Base-by-base conservation (phyloP, 108 stramenopile species). In the Seminavis robusta region DNA sequence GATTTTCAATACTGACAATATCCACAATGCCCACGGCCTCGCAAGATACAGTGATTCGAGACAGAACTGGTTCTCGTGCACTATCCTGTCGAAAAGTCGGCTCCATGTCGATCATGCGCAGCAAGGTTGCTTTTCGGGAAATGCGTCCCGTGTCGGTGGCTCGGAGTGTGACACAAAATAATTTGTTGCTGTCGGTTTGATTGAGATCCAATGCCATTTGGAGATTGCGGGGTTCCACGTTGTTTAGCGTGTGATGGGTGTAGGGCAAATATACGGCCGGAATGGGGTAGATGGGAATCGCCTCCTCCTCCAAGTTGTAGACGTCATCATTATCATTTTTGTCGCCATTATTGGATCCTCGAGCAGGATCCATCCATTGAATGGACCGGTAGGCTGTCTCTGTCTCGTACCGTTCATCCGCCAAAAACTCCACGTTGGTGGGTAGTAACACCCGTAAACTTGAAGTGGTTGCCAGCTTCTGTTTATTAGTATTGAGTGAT, bases 261-360 rank as follows among this genome's bases (percentile, higher is more conserved):
- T 32, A 51, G 0, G 88, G 88, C 16, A 85, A 40, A 65, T 89
- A 77, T 1, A 69, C 67, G 8, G 73, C 79, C 30, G 53, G 52
- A 20, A 85, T 27, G 16, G 88, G 88, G 69, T 89, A 89, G 7
- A 89, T 30, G 8, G 88, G 86, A 57, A 88, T n/a, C n/a, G n/a
- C n/a, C n/a, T n/a, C n/a, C n/a, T n/a, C n/a, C n/a, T n/a, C n/a
- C n/a, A n/a, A n/a, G n/a, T n/a, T n/a, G n/a, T n/a, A n/a, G n/a
- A n/a, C n/a, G n/a, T n/a, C n/a, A n/a, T n/a, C n/a, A n/a, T n/a
- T n/a, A n/a, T n/a, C n/a, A n/a, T n/a, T n/a, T n/a, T n/a, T n/a
- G n/a, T n/a, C n/a, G n/a, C n/a, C n/a, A n/a, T n/a, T n/a, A n/a
- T n/a, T n/a, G n/a, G n/a, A n/a, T n/a, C n/a, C n/a, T n/a, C n/a